These are phyloP conservation scores for Epichloe uncinata DNA, from an alignment of 2,329 filamentous ascomycete species.

Conservation along the genomic window DNA sequence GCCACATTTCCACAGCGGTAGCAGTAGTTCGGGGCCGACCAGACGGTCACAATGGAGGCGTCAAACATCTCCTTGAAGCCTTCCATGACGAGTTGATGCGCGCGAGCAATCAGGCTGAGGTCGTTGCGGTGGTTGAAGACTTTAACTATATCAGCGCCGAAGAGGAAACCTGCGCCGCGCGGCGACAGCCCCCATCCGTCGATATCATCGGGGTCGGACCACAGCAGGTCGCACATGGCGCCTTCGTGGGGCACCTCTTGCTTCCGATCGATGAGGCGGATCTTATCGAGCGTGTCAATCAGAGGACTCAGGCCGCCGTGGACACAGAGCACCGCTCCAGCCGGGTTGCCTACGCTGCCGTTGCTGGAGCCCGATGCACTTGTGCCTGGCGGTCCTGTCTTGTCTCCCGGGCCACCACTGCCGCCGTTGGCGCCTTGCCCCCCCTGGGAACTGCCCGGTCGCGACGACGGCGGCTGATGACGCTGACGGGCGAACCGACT, in stretches of 20 bases:
- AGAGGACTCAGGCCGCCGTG: slow-evolving; percentile 87
- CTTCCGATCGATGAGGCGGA: slow-evolving; percentile 85
- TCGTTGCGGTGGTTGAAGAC: slow-evolving; percentile 93
- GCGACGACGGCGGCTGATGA: slow-evolving; percentile 5
- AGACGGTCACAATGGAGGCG: slow-evolving; percentile 91
- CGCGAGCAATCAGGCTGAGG: slow-evolving; percentile 79
- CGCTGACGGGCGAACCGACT: slow-evolving; percentile 50
- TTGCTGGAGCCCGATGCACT: slow-evolving; percentile 59
- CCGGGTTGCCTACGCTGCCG: slow-evolving; percentile 50
- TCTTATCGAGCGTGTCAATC: slow-evolving; percentile 90
- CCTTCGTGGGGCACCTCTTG: slow-evolving; percentile 98
- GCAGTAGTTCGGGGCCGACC: slow-evolving; percentile 95
- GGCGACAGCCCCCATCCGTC: slow-evolving; percentile 94
- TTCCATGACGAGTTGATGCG: slow-evolving; percentile 97
- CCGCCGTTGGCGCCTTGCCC: slow-evolving; percentile 11
- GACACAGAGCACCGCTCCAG: slow-evolving; percentile 84
- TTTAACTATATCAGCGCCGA: slow-evolving; percentile 90
- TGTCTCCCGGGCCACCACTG: slow-evolving; percentile 11
- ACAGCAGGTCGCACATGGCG: slow-evolving; percentile 95
- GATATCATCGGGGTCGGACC: slow-evolving; percentile 97
- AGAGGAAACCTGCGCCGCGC: slow-evolving; percentile 87
- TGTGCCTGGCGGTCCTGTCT: slow-evolving; percentile 63
- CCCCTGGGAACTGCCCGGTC: neutral
- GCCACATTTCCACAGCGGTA: slow-evolving; percentile 94
- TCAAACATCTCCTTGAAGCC: slow-evolving; percentile 99